Base-by-base conservation (phyloP, 78 protist species). In the Dictyostelium purpureum region DNA sequence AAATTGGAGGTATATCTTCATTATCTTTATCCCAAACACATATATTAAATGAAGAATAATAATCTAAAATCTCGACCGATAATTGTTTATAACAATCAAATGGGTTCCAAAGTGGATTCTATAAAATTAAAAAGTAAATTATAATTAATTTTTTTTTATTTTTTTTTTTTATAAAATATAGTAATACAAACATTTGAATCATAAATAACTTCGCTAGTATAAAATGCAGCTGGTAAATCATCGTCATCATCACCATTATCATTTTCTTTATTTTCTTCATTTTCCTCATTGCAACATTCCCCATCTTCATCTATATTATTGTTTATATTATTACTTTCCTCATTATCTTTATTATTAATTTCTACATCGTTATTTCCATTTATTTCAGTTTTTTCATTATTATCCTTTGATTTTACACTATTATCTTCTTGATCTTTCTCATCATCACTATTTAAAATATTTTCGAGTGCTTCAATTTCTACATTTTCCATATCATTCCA, bases 91-190 rank as follows among this genome's bases (percentile, higher is more conserved):
- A 78, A 47, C 88, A 88, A 79, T 88, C 94, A 56, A 88, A 88
- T 57, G 88, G 69, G 33, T 79, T 78, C 87, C 85, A 88, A 40
- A 76, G 45, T 19, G 94, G 94, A 61, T 88, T 88, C 94, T 88
- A 75, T 18, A 71, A 43, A 6, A 61, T 24, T 31, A 11, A n/a
- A 61, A 5, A 31, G 24, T 31, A 28, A 6, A 61, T 12, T 11
- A 11, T 61, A 0, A 61, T 26, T 10, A 31, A n/a, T n/a, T n/a
- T n/a, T n/a, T n/a, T n/a, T n/a, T n/a, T n/a, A n/a, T n/a, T n/a
- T n/a, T n/a, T n/a, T n/a, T n/a, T n/a, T n/a, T 10, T 21, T n/a
- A 42, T 9, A 24, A 33, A n/a, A 47, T 33, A 66, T 0, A 6
- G 3, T 0, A 12, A 57, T 43, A 81, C 74, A 24, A 56, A 78